Evolutionary conservation across 805 yeast genomes (phyloP), one percentile per base, ranked within the genome.

Genomic region (Saturnispora bothae): DNA sequence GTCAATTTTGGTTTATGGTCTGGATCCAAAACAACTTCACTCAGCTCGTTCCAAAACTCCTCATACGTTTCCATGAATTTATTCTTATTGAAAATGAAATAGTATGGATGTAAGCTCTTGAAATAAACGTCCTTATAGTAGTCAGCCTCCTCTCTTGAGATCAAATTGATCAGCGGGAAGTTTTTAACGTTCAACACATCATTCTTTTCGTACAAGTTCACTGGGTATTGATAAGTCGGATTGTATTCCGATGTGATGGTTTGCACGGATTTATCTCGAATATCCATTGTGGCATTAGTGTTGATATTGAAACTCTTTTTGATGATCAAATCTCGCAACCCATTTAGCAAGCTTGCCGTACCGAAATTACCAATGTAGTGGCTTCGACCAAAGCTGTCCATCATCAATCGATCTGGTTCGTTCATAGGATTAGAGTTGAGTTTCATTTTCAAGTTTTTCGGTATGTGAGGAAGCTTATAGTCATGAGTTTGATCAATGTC

Each of bases 331-430:
- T 65, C 68, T 42, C 71, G 65, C 7, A 68, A 43, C 1, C 68
- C 64, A 35, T 59, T 64, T 39, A 68, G 51, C 20, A 68, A 43
- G 2, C 68, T 63, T 0, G 69, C 65, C 1, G 71, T 66, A 18
- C 72, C 71, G 14, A 59, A 60, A 16, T 65, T 59, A 1, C 73
- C 73, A 36, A 68, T 62, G 41, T 64, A 68, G 48, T 68, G 73
- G 0, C 69, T 60, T 38, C 65, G 68, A 4, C 73, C 73, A 40
- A 58, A 61, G 17, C 59, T 51, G 43, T 68, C 74, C 51, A 61
- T 60, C 16, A 67, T 56, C 28, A 67, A 46, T n/a, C 64, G 43
- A 37, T 60, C 66, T 17, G 49, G 46, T 27, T 55, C 62, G 31
- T 48, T 45, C 34, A 45, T 50, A 5, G 52, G 29, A 28, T 51